These are phyloP conservation scores for Picea glauca DNA, from an alignment of 75 land plant species.

Conservation along the genomic window DNA sequence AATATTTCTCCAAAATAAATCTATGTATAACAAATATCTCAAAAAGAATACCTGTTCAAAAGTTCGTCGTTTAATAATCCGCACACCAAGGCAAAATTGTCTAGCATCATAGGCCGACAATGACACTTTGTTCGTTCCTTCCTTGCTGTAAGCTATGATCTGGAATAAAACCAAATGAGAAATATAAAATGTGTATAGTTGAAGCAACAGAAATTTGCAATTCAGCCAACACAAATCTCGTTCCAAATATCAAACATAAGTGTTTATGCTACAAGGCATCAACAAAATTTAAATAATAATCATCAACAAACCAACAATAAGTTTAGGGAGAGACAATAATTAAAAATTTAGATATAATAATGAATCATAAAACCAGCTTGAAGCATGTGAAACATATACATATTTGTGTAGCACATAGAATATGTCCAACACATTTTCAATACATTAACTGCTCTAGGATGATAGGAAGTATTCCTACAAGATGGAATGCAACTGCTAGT, in stretches of 20 bases:
- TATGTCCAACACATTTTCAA: no score
- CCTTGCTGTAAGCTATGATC: conserved; percentile 71
- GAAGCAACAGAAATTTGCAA: not conserved
- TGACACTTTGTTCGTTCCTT: conserved; percentile 77
- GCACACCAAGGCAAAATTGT: conserved; percentile 84
- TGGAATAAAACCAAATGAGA: conserved; percentile 18
- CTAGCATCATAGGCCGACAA: conserved; percentile 86
- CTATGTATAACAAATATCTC: no score
- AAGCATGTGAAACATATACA: not conserved
- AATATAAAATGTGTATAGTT: not conserved
- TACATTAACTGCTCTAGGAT: no score
- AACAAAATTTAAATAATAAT: not conserved
- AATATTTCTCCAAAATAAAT: no score
- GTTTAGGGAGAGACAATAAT: not conserved
- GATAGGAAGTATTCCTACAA: no score
- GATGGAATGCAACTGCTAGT: no score
- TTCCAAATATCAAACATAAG: not conserved
- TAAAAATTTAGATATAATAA: no score
- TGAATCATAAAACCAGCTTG: not conserved
- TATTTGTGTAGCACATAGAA: no score
- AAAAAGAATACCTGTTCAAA: conserved; percentile 56
- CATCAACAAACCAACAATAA: not conserved
- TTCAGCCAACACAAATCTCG: not conserved
- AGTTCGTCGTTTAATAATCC: conserved; percentile 63
- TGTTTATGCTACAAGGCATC: not conserved